These are phyloP conservation scores for Nymphaea thermarum DNA, from an alignment of 164 flowering plant genomes.

Conservation along the genomic window DNA sequence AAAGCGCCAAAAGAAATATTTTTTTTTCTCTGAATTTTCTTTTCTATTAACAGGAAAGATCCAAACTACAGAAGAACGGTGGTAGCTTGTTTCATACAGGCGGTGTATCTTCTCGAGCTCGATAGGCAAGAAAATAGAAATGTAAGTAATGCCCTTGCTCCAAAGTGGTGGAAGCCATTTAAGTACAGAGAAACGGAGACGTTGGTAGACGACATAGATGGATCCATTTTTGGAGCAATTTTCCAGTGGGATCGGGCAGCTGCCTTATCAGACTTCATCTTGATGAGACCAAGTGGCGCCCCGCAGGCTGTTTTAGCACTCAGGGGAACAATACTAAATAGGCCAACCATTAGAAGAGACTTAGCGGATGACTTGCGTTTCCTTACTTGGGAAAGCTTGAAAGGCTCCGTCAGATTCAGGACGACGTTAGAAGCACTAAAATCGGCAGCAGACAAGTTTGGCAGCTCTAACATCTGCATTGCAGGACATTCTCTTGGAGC, in stretches of 20 bases:
- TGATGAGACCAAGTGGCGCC: slow-evolving; percentile 82
- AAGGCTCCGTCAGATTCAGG: slow-evolving; percentile 70
- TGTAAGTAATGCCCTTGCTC: slow-evolving; percentile 63
- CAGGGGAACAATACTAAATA: slow-evolving; percentile 72
- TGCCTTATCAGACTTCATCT: slow-evolving; percentile 61
- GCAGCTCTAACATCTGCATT: slow-evolving; percentile 70
- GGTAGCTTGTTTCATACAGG: slow-evolving; percentile 87
- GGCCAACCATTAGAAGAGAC: slow-evolving; percentile 78
- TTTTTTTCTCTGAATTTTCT: not conserved
- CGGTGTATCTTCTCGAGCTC: slow-evolving; percentile 78
- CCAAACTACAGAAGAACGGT: slow-evolving; percentile 78
- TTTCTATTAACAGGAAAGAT: slow-evolving; percentile 57
- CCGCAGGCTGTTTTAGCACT: slow-evolving; percentile 88
- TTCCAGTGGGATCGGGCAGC: slow-evolving; percentile 90
- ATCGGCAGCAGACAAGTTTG: slow-evolving; percentile 23
- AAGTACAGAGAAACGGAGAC: slow-evolving; percentile 65
- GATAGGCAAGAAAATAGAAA: slow-evolving; percentile 78
- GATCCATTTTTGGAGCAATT: slow-evolving; percentile 81
- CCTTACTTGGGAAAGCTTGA: slow-evolving; percentile 85
- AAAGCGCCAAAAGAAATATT: too few species aligned
- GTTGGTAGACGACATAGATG: slow-evolving; percentile 70
- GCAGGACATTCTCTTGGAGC: slow-evolving; percentile 96
- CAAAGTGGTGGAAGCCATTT: slow-evolving; percentile 94
- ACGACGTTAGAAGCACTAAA: slow-evolving; percentile 51
- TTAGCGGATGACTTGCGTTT: slow-evolving; percentile 90